Base-by-base conservation (phyloP, 2,329 filamentous ascomycete genomes). In the Podosphaera fusca region DNA sequence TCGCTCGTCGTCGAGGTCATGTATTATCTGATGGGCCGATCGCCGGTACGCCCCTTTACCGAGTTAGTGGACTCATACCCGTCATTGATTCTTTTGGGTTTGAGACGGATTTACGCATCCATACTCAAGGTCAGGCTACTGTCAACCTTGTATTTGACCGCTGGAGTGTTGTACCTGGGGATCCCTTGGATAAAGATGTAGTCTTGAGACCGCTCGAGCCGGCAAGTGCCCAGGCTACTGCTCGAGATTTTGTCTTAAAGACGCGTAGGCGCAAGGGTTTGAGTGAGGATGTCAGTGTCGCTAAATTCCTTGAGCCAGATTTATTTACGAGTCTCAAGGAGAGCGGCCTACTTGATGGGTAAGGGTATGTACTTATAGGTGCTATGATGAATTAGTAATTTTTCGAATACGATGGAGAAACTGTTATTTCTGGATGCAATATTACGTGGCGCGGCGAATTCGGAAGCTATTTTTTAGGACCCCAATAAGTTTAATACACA, bases 31-130 rank as follows among this genome's bases (percentile, higher is more conserved):
- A 98, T 67, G 87, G 87, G 0, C 89, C 89, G 12, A 87, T 98
- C 59, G 88, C 90, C 0, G 92, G 92, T 31, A 96, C 92, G 8
- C 92, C 90, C 3, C 77, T 98, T 9, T 96, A 95, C 71, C 84
- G 85, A 30, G 89, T 95, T 56, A 85, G 83, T 64, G 92, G 92
- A 2, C 75, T 96, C 55, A 81, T 98, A 57, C 92, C 92, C 8
- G 92, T 96, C 59, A 95, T 98, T 67, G 92, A 98, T 73, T 88
- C 83, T 35, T 98, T 98, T 66, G 92, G 92, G 29, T 96, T 98
- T 70, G 92, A 98, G 74, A 96, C 92, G 12, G 92, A 98, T 72
- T 75, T 98, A 58, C 78, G 92, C 60, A 96, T 96, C 67, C 89
- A 95, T 70, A 95, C 90, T 0, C 87, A 95, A 72, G 90, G 92